These are phyloP conservation scores for Lotus japonicus DNA, from an alignment of 306 rosid genomes.

Conservation along the genomic window DNA sequence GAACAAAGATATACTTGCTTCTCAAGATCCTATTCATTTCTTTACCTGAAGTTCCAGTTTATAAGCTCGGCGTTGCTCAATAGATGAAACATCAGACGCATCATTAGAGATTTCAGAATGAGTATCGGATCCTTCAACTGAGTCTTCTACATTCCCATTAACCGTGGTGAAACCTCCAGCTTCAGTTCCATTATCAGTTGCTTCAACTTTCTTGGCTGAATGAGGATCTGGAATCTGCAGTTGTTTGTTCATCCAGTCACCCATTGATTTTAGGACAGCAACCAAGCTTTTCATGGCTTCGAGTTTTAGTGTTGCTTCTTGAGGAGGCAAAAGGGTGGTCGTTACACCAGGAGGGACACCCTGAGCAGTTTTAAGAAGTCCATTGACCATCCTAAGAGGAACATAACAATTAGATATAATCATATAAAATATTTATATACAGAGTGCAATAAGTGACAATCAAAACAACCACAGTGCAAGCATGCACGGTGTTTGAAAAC, in stretches of 20 bases:
- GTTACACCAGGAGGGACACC: constrained; percentile 94
- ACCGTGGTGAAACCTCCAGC: constrained; percentile 42
- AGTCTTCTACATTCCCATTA: constrained; percentile 78
- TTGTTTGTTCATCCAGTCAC: constrained; percentile 95
- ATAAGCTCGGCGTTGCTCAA: constrained; percentile 96
- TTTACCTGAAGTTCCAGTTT: constrained; percentile 98
- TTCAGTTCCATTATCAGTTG: constrained; percentile 44
- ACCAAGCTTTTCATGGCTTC: constrained; percentile 97
- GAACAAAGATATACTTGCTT: constrained; percentile 13
- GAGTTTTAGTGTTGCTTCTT: constrained; percentile 80
- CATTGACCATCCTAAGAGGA: constrained; percentile 90
- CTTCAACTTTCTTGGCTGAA: constrained; percentile 58
- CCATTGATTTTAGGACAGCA: constrained; percentile 73
- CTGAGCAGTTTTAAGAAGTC: constrained; percentile 99
- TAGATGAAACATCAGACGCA: constrained; percentile 73
- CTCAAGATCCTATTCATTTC: constrained; percentile 9
- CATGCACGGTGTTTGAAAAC: not conserved
- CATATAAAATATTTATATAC: not conserved
- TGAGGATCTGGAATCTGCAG: constrained; percentile 84
- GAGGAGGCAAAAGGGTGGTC: constrained; percentile 87
- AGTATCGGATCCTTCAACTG: constrained; percentile 74
- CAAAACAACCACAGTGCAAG: constrained; percentile 20
- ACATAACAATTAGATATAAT: constrained; percentile 4
- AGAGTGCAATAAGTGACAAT: constrained; percentile 6
- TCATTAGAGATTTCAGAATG: constrained; percentile 73